Conservation (phyloP, 2,329 filamentous ascomycete genomes). For the Elsinoe necatrix region DNA sequence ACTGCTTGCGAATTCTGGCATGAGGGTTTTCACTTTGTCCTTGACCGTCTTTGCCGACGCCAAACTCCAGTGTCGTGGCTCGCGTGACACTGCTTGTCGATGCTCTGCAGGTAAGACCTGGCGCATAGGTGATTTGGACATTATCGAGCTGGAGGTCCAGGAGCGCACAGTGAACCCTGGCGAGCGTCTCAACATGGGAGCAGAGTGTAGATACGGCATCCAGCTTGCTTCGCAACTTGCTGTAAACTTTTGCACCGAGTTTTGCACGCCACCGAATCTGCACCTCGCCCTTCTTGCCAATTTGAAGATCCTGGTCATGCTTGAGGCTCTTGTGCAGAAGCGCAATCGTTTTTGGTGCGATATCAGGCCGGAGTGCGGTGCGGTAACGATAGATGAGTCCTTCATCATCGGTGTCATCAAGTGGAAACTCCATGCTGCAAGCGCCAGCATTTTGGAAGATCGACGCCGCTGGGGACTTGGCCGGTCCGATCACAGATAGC, state of each 20-base stretch:
- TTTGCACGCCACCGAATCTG: background rate
- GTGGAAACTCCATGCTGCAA: background rate
- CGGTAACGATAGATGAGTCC: conserved; percentile 3
- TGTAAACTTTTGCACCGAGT: background rate
- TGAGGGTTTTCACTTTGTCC: background rate
- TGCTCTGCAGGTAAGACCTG: conserved; percentile 1
- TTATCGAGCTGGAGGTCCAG: background rate
- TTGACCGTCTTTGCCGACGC: background rate
- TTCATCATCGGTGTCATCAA: background rate
- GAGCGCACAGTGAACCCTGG: background rate
- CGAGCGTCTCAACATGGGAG: background rate
- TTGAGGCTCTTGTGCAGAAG: conserved; percentile 1
- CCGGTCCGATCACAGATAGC: background rate
- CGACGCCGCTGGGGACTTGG: background rate
- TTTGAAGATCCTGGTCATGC: background rate
- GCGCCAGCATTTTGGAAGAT: background rate
- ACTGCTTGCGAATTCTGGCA: background rate
- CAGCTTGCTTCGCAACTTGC: background rate
- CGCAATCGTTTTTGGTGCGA: background rate
- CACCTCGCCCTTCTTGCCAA: conserved; percentile 3
- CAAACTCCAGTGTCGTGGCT: background rate
- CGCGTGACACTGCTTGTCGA: background rate
- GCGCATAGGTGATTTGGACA: background rate
- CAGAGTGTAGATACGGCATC: background rate
- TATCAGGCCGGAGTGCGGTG: background rate